A percentile compares a stretch with the other conserved stretches of the same genome.
Conservation (phyloP, 352 stramenopile species). For the Plasmopara halstedii region DNA sequence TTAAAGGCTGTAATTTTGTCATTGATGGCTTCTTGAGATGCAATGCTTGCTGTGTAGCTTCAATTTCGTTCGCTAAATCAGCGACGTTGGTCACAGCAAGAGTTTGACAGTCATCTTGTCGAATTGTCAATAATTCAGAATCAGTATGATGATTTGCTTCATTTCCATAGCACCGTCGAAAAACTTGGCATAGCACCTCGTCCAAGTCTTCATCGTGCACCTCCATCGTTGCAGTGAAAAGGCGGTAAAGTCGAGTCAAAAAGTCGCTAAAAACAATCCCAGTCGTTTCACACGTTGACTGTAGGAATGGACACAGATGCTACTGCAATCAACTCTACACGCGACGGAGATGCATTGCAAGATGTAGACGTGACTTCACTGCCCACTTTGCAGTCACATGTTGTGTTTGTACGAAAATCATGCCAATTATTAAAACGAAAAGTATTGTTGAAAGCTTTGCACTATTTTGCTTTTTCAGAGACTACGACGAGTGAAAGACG, state of each 20-base stretch:
- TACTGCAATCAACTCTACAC: slow-evolving; percentile 6
- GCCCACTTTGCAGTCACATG: slow-evolving; percentile 21
- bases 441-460: too few species aligned
- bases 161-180: slow-evolving; percentile 17
- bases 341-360: slow-evolving; percentile 19
- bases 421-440: not conserved
- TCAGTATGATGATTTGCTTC: not conserved
- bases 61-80: slow-evolving; percentile 15
- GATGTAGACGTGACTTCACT: slow-evolving; percentile 29
- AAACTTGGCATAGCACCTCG: slow-evolving; percentile 16
- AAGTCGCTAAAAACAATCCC: not conserved
- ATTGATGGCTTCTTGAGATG: slow-evolving; percentile 1
- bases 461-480: slow-evolving; percentile 11
- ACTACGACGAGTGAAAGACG: slow-evolving; percentile 27
- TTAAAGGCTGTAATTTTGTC: not conserved
- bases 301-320: slow-evolving; percentile 9
- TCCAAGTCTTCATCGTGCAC: slow-evolving; percentile 20
- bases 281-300: slow-evolving; percentile 7
- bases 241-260: slow-evolving; percentile 1
- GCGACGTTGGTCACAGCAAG: slow-evolving; percentile 24
- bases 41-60: slow-evolving; percentile 16
- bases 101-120: slow-evolving; percentile 10
- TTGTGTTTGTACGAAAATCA: slow-evolving; percentile 27
- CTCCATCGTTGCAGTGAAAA: slow-evolving; percentile 16
- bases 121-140: slow-evolving; percentile 1